phyloP scores from a whole-genome alignment of 805 yeast genomes.

The Jamesozyma rosinii region DNA sequence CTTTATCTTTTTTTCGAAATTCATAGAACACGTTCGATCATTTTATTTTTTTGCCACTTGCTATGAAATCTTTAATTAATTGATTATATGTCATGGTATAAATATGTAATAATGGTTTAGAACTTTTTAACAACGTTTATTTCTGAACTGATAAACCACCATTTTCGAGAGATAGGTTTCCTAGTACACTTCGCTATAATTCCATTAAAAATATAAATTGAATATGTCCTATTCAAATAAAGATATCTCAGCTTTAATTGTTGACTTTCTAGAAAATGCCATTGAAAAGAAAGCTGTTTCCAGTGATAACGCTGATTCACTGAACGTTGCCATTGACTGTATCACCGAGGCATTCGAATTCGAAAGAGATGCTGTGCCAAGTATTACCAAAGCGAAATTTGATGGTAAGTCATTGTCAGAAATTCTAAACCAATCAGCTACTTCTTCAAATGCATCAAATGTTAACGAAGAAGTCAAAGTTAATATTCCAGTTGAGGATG shows the following conservation, averaged over 20 bases:
- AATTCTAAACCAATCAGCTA: conserved; percentile 30
- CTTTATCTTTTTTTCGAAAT: background rate
- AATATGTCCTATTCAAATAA: conserved; percentile 43
- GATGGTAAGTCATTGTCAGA: conserved; percentile 41
- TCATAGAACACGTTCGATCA: background rate
- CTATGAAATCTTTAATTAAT: background rate
- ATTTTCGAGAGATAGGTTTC: background rate
- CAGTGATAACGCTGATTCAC: conserved; percentile 76
- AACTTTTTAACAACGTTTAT: background rate
- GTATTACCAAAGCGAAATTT: conserved; percentile 31
- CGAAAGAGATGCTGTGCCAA: conserved; percentile 38
- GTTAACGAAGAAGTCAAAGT: conserved; percentile 35
- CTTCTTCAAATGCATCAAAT: conserved; percentile 10
- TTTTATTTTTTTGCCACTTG: background rate
- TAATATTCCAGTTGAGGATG: conserved; percentile 35
- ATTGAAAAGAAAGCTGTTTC: conserved; percentile 54
- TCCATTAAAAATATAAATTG: background rate
- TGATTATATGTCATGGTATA: background rate
- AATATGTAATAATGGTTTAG: background rate
- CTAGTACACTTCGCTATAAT: background rate
- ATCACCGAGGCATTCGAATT: conserved; percentile 78
- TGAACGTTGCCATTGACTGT: conserved; percentile 91
- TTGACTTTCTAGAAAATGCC: conserved; percentile 56
- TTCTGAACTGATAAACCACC: background rate
- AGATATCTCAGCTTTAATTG: conserved; percentile 64